Percentiles rank a stretch among this genome's conserved stretches.
Evolutionary conservation across 352 stramenopile genomes (phyloP).

Genomic region (Phytophthora cajani): DNA sequence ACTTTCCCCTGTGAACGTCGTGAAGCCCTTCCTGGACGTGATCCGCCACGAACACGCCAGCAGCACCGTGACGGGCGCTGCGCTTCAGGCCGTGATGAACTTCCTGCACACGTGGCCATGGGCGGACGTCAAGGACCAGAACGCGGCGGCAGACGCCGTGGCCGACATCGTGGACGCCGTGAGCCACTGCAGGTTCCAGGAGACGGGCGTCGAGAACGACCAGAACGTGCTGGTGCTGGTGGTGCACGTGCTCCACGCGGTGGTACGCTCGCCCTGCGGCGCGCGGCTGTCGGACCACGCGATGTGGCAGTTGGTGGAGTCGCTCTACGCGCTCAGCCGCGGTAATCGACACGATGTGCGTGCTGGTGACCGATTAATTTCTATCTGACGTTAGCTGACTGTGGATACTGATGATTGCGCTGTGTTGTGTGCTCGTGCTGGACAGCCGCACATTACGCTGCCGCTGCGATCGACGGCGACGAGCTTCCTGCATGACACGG

Average conservation of each 20-base stretch:
- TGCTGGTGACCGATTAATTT: conserved; percentile 1
- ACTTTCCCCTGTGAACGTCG: conserved; percentile 58
- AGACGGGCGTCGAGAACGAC: conserved; percentile 90
- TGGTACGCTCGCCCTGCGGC: conserved; percentile 89
- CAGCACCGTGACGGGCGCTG: conserved; percentile 92
- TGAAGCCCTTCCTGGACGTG: conserved; percentile 96
- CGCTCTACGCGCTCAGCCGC: conserved; percentile 94
- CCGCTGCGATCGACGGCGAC: conserved; percentile 70
- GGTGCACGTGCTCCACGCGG: conserved; percentile 93
- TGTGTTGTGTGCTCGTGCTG: conserved; percentile 5
- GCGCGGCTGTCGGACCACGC: conserved; percentile 89
- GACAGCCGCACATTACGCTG: conserved; percentile 65
- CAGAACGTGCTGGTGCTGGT: conserved; percentile 93
- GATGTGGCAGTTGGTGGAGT: conserved; percentile 96
- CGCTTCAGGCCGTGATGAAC: conserved; percentile 95
- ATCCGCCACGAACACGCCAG: conserved; percentile 93
- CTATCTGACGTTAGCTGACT: not conserved
- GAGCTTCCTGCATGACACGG: conserved; percentile 64
- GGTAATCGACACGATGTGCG: conserved; percentile 64
- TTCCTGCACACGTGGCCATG: conserved; percentile 92
- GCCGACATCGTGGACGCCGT: conserved; percentile 92
- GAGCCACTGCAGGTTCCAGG: conserved; percentile 95
- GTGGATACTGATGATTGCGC: conserved; percentile 1
- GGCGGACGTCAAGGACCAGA: conserved; percentile 46
- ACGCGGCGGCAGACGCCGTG: conserved; percentile 53